Percentiles rank a stretch among this genome's conserved stretches.
These are phyloP conservation scores for Glaciozyma antarctica DNA, from an alignment of 768 basidiomycete species.

Conservation along the genomic window DNA sequence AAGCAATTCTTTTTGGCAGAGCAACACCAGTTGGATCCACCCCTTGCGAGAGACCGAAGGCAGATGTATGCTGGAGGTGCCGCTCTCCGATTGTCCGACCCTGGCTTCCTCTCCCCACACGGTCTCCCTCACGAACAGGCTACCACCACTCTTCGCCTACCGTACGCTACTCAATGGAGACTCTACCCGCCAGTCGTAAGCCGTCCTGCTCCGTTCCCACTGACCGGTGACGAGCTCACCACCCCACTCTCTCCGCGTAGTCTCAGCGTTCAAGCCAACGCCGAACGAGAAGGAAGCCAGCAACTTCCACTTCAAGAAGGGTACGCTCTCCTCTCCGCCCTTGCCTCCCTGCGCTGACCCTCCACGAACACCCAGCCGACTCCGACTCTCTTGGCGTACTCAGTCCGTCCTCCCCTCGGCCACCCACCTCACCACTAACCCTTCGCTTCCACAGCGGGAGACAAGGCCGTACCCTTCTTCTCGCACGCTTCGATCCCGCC, in stretches of 20 bases:
- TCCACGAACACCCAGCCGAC: conserved; percentile 48
- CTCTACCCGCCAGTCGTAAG: background rate
- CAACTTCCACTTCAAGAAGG: conserved; percentile 26
- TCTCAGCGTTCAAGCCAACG: conserved; percentile 10
- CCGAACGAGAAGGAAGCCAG: conserved; percentile 24
- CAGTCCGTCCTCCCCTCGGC: conserved; percentile 37
- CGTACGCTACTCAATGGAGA: background rate
- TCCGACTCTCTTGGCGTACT: conserved; percentile 69
- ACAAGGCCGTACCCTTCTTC: conserved; percentile 79
- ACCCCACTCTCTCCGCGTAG: too few species aligned
- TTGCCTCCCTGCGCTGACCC: background rate
- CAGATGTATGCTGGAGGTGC: too few species aligned
- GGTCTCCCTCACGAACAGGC: too few species aligned
- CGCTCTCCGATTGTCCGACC: too few species aligned
- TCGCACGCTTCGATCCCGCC: conserved; percentile 71
- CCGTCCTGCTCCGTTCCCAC: background rate
- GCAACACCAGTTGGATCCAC: too few species aligned
- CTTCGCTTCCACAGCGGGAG: conserved; percentile 50
- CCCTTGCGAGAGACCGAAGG: too few species aligned
- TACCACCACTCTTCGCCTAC: too few species aligned
- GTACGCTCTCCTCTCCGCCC: background rate
- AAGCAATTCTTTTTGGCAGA: too few species aligned
- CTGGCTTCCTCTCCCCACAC: too few species aligned
- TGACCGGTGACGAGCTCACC: background rate
- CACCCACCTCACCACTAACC: background rate